Conservation (phyloP, 352 stramenopile species). For the Phytophthora quininea region DNA sequence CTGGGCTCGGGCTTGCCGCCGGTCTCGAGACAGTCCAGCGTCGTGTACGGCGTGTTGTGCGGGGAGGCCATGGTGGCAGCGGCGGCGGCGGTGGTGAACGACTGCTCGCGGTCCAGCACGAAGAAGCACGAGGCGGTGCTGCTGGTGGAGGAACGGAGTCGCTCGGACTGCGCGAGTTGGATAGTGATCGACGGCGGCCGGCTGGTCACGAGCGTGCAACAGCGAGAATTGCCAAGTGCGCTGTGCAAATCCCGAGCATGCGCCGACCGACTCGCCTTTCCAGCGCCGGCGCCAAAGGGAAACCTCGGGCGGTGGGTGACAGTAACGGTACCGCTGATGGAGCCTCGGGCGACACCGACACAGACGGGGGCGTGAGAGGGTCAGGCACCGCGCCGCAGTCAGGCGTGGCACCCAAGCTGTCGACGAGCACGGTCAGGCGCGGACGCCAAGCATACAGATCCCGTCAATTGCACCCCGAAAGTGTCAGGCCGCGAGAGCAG, state of each 20-base stretch:
- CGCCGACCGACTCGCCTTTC: constrained; percentile 8
- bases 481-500: too few relatives aligned
- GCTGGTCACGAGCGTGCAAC: background rate
- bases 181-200: constrained; percentile 21
- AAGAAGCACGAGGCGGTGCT: constrained; percentile 27
- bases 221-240: constrained; percentile 21
- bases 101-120: constrained; percentile 17
- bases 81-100: background rate
- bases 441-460: too few relatives aligned
- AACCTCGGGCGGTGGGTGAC: background rate
- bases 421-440: background rate
- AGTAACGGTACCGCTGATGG: background rate
- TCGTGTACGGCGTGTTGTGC: constrained; percentile 11
- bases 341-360: background rate
- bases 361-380: background rate
- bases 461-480: too few relatives aligned
- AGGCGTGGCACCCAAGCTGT: background rate
- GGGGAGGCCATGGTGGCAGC: constrained; percentile 10
- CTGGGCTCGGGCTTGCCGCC: constrained; percentile 17
- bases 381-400: constrained; percentile 6
- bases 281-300: background rate
- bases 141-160: constrained; percentile 20
- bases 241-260: constrained; percentile 16
- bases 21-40: constrained; percentile 9
- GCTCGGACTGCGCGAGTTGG: constrained; percentile 24